phyloP scores from a whole-genome alignment of 352 stramenopile species.

The Thraustochytrium striatum region DNA sequence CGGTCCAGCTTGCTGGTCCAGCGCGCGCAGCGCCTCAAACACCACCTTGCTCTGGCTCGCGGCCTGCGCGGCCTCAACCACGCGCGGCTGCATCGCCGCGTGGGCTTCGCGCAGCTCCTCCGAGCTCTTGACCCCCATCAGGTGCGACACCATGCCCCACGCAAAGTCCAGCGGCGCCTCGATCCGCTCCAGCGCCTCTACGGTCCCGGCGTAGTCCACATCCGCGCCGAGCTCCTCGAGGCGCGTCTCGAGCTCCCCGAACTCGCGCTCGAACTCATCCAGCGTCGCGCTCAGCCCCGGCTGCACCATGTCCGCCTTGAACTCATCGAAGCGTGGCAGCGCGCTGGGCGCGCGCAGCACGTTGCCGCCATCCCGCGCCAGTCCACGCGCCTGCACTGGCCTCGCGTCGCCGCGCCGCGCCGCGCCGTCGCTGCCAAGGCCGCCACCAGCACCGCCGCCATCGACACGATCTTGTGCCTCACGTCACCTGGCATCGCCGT shows the following conservation, averaged over 20 bases:
- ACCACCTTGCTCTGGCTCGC: slow-evolving; percentile 84
- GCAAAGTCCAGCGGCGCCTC: slow-evolving; percentile 81
- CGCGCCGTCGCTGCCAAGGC: too few relatives aligned
- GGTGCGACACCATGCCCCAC: slow-evolving; percentile 90
- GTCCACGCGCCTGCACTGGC: too few relatives aligned
- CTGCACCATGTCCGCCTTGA: slow-evolving; percentile 63
- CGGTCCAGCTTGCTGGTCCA: slow-evolving; percentile 58
- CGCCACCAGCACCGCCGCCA: too few relatives aligned
- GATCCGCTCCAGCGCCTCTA: slow-evolving; percentile 85
- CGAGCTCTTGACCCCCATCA: slow-evolving; percentile 93
- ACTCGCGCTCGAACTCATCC: slow-evolving; percentile 60
- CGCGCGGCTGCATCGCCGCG: slow-evolving; percentile 80
- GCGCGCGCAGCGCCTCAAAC: slow-evolving; percentile 76
- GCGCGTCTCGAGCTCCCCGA: slow-evolving; percentile 58
- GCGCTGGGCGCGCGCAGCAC: slow-evolving; percentile 61
- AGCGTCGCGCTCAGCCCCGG: slow-evolving; percentile 63
- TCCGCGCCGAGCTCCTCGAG: slow-evolving; percentile 50
- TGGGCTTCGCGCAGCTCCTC: slow-evolving; percentile 86
- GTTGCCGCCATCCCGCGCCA: too few relatives aligned
- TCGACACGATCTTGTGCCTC: too few relatives aligned
- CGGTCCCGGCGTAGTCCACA: slow-evolving; percentile 73
- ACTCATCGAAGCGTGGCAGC: slow-evolving; percentile 64
- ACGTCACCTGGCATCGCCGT: too few relatives aligned
- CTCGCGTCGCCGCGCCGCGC: too few relatives aligned
- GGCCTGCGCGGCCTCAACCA: slow-evolving; percentile 85